These are phyloP conservation scores for Phlebiopsis flavidoalba DNA, from an alignment of 768 basidiomycete genomes.

Conservation along the genomic window DNA sequence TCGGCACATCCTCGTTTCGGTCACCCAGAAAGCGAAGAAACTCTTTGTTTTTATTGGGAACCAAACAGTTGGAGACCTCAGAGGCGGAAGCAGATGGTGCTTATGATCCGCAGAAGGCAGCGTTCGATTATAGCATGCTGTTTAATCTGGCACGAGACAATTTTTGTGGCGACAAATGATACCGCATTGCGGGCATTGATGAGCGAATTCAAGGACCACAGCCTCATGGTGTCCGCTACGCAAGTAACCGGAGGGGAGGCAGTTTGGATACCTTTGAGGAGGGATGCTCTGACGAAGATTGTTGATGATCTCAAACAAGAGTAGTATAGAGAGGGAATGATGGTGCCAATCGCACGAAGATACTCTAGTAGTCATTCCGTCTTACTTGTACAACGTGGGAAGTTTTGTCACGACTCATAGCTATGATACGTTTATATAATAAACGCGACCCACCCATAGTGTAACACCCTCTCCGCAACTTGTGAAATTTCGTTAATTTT, in stretches of 20 bases:
- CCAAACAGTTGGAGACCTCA: constrained; percentile 60
- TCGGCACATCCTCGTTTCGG: constrained; percentile 77
- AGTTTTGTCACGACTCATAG: too few species aligned
- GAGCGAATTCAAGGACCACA: constrained; percentile 90
- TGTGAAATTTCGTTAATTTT: too few species aligned
- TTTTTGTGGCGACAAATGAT: constrained; percentile 87
- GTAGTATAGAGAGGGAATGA: not conserved
- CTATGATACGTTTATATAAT: too few species aligned
- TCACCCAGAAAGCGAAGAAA: constrained; percentile 82
- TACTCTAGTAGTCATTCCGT: too few species aligned
- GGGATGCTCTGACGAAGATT: constrained; percentile 39
- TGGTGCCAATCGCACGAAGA: too few species aligned
- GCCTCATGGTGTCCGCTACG: constrained; percentile 58
- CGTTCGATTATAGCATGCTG: constrained; percentile 59
- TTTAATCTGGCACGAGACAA: constrained; percentile 74
- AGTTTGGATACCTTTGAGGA: constrained; percentile 85
- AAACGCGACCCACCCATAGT: too few species aligned
- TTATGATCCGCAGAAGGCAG: constrained; percentile 25
- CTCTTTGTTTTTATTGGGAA: constrained; percentile 71
- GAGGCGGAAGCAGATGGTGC: constrained; percentile 27
- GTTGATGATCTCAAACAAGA: constrained; percentile 11
- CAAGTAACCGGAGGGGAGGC: constrained; percentile 47
- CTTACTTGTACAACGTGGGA: too few species aligned
- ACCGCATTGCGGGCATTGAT: constrained; percentile 76
- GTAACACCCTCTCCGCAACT: too few species aligned